These are phyloP conservation scores for Colletotrichum liriopes DNA, from an alignment of 2,329 filamentous ascomycete genomes.

Conservation along the genomic window DNA sequence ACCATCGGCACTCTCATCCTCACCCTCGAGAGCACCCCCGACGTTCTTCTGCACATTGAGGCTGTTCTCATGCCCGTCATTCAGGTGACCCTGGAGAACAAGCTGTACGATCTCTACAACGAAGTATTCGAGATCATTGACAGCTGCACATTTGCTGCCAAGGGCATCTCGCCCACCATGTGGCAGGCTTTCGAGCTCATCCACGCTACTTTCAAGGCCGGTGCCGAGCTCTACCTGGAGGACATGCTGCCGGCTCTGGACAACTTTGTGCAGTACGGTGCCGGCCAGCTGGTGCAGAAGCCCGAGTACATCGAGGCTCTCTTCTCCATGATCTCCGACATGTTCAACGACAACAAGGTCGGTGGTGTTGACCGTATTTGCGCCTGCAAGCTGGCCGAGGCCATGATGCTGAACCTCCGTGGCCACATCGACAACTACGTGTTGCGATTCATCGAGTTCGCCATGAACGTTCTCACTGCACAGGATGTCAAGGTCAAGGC, in stretches of 20 bases:
- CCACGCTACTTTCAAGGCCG: conserved; percentile 96
- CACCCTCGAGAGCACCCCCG: conserved; percentile 95
- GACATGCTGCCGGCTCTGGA: conserved; percentile 98
- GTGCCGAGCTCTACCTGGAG: conserved; percentile 96
- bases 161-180: conserved; percentile 96
- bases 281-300: conserved; percentile 84
- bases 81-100: conserved; percentile 95
- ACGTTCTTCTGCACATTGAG: conserved; percentile 94
- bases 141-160: conserved; percentile 98
- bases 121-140: conserved; percentile 99
- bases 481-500: conserved; percentile 90
- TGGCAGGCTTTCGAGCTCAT: conserved; percentile 99
- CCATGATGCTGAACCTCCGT: conserved; percentile 95
- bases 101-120: conserved; percentile 97
- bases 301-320: conserved; percentile 90
- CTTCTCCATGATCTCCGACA: conserved; percentile 94
- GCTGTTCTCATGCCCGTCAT: conserved; percentile 98
- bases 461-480: conserved; percentile 84
- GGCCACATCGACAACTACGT: conserved; percentile 91
- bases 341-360: conserved; percentile 93
- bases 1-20: conserved; percentile 98
- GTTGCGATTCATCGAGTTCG: conserved; percentile 88
- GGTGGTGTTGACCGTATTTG: conserved; percentile 96
- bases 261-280: conserved; percentile 97
- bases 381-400: conserved; percentile 96